Evolutionary conservation across 1,284 basidiomycete species (phyloP).

Genomic region (Cutaneotrichosporon dermatis): DNA sequence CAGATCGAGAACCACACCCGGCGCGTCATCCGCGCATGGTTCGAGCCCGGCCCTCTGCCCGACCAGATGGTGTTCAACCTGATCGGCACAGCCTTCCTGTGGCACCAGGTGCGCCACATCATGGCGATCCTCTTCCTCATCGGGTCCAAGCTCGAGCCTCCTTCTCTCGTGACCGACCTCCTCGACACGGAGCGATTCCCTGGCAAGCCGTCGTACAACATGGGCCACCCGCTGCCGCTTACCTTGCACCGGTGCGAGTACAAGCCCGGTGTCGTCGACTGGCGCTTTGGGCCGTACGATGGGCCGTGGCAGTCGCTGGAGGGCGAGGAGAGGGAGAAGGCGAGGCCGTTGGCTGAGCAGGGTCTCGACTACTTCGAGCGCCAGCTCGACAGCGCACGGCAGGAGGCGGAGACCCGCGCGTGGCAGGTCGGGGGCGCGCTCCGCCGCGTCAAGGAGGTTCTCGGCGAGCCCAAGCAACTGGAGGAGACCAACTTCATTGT

Average conservation of each 20-base stretch:
- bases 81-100: constrained; percentile 83
- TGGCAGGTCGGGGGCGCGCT: constrained; percentile 56
- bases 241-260: constrained; percentile 91
- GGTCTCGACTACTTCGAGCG: constrained; percentile 38
- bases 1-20: constrained; percentile 66
- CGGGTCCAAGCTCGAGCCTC: constrained; percentile 72
- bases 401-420: constrained; percentile 53
- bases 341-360: constrained; percentile 22
- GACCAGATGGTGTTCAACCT: constrained; percentile 72
- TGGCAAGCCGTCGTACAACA: constrained; percentile 84
- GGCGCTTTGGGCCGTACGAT: constrained; percentile 63
- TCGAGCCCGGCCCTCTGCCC: constrained; percentile 24
- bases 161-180: constrained; percentile 66
- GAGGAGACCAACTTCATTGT: not conserved
- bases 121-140: constrained; percentile 88
- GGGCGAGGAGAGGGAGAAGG: constrained; percentile 16
- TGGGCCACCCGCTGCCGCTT: constrained; percentile 86
- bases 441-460: constrained; percentile 22
- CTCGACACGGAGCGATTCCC: constrained; percentile 59
- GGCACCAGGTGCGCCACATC: constrained; percentile 96
- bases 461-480: not conserved
- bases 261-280: constrained; percentile 58
- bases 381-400: constrained; percentile 27
- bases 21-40: constrained; percentile 36
- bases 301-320: constrained; percentile 26